Conservation (phyloP, 371 early-diverging fungal genomes). For the Mortierella sp. region DNA sequence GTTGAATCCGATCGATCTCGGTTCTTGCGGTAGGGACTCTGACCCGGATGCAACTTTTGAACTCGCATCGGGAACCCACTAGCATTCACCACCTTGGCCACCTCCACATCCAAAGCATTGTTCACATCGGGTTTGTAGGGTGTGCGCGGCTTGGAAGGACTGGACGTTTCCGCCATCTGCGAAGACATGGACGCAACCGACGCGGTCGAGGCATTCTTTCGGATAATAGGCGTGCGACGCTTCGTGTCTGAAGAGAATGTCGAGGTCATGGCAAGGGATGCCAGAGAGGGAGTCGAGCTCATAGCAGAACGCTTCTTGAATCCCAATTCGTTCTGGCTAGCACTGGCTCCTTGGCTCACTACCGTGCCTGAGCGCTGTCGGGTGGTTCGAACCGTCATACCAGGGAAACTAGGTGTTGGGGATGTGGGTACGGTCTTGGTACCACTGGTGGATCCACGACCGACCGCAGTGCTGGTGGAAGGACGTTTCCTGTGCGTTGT, state of each 20-base stretch:
- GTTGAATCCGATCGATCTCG: slow-evolving; percentile 31
- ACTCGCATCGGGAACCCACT: slow-evolving; percentile 47
- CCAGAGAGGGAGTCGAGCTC: slow-evolving; percentile 17
- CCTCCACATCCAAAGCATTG: slow-evolving; percentile 76
- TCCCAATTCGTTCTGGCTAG: slow-evolving; percentile 5
- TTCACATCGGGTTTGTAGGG: slow-evolving; percentile 70
- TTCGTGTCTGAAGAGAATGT: slow-evolving; percentile 42
- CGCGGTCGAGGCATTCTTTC: slow-evolving; percentile 37
- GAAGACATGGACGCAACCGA: slow-evolving; percentile 32
- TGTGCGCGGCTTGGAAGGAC: slow-evolving; percentile 43
- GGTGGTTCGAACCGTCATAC: background rate
- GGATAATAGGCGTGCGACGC: slow-evolving; percentile 27
- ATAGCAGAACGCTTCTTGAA: slow-evolving; percentile 10
- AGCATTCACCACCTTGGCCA: slow-evolving; percentile 76
- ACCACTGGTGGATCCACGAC: slow-evolving; percentile 7
- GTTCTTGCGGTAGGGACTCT: slow-evolving; percentile 10
- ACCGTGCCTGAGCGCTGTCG: slow-evolving; percentile 36
- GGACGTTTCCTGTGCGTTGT: slow-evolving; percentile 24
- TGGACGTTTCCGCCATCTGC: no score
- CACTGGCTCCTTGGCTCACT: background rate
- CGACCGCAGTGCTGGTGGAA: slow-evolving; percentile 39
- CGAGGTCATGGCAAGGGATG: slow-evolving; percentile 32
- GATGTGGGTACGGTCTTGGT: slow-evolving; percentile 25
- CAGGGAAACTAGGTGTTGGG: slow-evolving; percentile 19
- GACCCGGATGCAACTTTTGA: slow-evolving; percentile 36